Base-by-base conservation (phyloP, 352 stramenopile genomes). In the Phytophthora pisi region DNA sequence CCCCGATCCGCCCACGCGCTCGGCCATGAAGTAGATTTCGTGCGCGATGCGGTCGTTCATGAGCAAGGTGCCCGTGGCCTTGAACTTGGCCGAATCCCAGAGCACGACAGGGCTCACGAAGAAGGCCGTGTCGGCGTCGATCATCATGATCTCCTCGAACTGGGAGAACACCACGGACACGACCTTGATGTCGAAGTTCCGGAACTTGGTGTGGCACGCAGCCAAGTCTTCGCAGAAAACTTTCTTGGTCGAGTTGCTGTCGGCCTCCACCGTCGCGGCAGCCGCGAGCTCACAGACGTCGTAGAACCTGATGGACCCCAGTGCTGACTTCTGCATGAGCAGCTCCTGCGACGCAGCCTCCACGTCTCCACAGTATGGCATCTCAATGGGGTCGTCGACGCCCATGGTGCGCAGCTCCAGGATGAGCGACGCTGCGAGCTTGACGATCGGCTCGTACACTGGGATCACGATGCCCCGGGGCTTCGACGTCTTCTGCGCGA, bases 131-230 rank as follows among this genome's bases (percentile, higher is more conserved):
- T 82, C 74, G 20, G 77, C 72, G 50, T 88, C 79, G 6, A 86
- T 16, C 42, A 88, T 68, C 75, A 88, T 82, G 18, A 88, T 57
- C 51, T 85, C 72, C 15, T 84, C 63, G 28, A 88, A 84, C 23
- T 61, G 38, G 4, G 79, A 86, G 51, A 77, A 72, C 11, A 77
- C 38, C 1, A 88, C 51, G 2, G 65, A 61, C 5, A 78, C 40
- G 7, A 79, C 26, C 50, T 76, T 73, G 26, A 78, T 65, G n/a
- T 79, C 54, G 23, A 72, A 82, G 7, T 34, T 55, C 23, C 71
- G 70, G 51, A 79, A 82, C 46, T 68, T 71, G 3, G 42, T 50
- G 51, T 82, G 64, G 38, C 74, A 82, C 0, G 54, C 45, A 5
- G 59, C 50, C 10, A 78, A 30, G 10, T 70, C 42, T 36, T 60